Percentiles rank a stretch among this genome's conserved stretches.
phyloP scores from a whole-genome alignment of 768 basidiomycete genomes.

The Cyclocybe cylindracea region DNA sequence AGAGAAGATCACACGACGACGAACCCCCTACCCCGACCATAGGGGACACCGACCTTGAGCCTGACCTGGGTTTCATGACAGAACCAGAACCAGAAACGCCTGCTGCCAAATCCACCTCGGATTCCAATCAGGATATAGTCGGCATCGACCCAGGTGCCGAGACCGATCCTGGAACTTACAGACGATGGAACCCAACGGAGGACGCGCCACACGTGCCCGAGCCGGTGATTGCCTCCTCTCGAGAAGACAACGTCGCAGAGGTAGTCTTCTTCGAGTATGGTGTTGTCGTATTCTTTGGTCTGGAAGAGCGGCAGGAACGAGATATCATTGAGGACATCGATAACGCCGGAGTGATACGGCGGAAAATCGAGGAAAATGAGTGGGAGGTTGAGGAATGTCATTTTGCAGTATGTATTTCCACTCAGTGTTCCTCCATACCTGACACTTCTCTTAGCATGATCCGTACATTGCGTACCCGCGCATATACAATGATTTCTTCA shows the following conservation, averaged over 20 bases:
- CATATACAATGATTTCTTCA: conserved; percentile 96
- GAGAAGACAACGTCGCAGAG: conserved; percentile 63
- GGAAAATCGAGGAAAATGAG: conserved; percentile 60
- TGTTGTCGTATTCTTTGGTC: conserved; percentile 90
- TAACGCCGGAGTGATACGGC: conserved; percentile 66
- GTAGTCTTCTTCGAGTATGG: conserved; percentile 86
- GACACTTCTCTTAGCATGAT: conserved; percentile 61
- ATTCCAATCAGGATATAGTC: not conserved
- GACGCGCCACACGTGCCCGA: conserved; percentile 1
- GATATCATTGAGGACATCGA: conserved; percentile 84
- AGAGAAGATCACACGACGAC: not conserved
- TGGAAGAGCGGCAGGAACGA: conserved; percentile 76
- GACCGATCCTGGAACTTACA: conserved; percentile 30
- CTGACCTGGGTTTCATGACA: conserved; percentile 10
- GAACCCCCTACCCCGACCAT: conserved; percentile 7
- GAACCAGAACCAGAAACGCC: conserved; percentile 19
- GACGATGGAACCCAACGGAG: conserved; percentile 7
- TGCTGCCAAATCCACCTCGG: conserved; percentile 8
- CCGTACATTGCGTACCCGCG: conserved; percentile 81
- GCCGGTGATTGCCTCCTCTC: conserved; percentile 14
- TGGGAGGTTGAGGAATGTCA: conserved; percentile 97
- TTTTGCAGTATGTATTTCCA: conserved; percentile 60
- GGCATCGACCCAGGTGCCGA: conserved; percentile 26
- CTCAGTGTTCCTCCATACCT: not conserved
- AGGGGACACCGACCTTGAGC: conserved; percentile 14